Base-by-base conservation (phyloP, 352 stramenopile genomes). In the Phytophthora fragariae region DNA sequence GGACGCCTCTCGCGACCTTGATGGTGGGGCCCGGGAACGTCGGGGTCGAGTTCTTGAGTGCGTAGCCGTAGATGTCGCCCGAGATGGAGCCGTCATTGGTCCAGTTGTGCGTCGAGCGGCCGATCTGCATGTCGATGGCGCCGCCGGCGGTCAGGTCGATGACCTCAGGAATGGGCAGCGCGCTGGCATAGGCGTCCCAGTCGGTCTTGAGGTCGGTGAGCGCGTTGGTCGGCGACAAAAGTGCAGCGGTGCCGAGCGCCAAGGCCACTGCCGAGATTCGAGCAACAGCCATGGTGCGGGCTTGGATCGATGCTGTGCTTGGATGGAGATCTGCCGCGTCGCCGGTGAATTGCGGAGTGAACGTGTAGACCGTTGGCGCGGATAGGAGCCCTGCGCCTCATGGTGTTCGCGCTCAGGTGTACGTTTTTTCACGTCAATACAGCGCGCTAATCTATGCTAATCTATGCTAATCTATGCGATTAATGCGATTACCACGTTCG, bases 81-180 rank as follows among this genome's bases (percentile, higher is more conserved):
- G 72, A 57, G n/a, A 82, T 55, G 17, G 60, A 71, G 7, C 77
- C 80, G 37, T 78, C 67, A 11, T 59, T 63, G 11, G 76, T 83
- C 77, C 77, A 86, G 49, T 80, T 81, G 65, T 86, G 80, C 9
- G 62, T 55, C 1, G 71, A 56, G 6, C 70, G 75, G 11, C 52
- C 77, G 10, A 85, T 87, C 24, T 85, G 58, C 80, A 87, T 87
- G 21, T 83, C 72, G 50, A 83, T 67, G 44, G 59, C 17, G 15
- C 78, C 77, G 35, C 80, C 77, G 5, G 33, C 58, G 17, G 67
- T 75, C 67, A 87, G 64, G 66, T 87, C 77, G 55, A 87, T 75
- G 50, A 85, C 75, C 15, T 83, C 71, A 9, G 80, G 77, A 72
- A 85, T 75, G n/a, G 72, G 66, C 14, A 87, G 55, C 3, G 60